A percentile compares a stretch with the other conserved stretches of the same genome.
Evolutionary conservation across 495 filamentous ascomycete genomes (phyloP).

Genomic region (Daldinia bambusicola): DNA sequence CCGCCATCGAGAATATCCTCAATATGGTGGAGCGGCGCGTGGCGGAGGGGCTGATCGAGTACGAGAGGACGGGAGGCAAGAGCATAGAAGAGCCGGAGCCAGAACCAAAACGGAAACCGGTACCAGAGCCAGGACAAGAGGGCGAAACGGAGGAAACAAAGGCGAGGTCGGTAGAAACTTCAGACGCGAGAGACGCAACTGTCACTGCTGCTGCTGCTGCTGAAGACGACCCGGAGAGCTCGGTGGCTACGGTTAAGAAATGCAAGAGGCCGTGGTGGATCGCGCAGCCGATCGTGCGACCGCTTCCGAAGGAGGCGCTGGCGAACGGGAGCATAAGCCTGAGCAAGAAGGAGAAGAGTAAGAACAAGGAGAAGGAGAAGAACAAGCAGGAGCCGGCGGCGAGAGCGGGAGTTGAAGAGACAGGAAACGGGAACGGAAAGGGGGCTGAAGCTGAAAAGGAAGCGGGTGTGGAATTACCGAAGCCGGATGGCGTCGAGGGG

Average conservation of each 20-base stretch:
- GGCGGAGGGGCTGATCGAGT: conserved; percentile 76
- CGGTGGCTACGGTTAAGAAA: conserved; percentile 71
- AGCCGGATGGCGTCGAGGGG: conserved; percentile 42
- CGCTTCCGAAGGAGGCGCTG: conserved; percentile 87
- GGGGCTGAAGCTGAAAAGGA: neutral
- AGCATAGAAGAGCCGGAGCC: conserved; percentile 63
- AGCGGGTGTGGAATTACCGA: conserved; percentile 36
- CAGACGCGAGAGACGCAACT: conserved; percentile 36
- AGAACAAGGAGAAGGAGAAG: conserved; percentile 46
- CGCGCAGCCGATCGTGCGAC: conserved; percentile 89
- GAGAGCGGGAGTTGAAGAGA: conserved; percentile 3
- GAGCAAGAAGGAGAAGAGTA: conserved; percentile 62
- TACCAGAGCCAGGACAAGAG: conserved; percentile 49
- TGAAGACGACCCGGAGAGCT: conserved; percentile 61
- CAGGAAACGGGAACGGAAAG: neutral
- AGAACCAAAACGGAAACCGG: conserved; percentile 38
- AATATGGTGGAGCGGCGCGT: conserved; percentile 70
- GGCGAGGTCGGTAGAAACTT: conserved; percentile 39
- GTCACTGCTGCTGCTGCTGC: neutral
- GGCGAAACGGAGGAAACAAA: conserved; percentile 45
- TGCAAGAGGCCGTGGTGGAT: conserved; percentile 90
- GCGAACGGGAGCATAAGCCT: conserved; percentile 78
- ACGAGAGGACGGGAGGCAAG: conserved; percentile 64
- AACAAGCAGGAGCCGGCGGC: conserved; percentile 47
- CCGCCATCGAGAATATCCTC: conserved; percentile 74